Evolutionary conservation across 2,329 filamentous ascomycete species (phyloP).

Genomic region (Chaetomium sp.): DNA sequence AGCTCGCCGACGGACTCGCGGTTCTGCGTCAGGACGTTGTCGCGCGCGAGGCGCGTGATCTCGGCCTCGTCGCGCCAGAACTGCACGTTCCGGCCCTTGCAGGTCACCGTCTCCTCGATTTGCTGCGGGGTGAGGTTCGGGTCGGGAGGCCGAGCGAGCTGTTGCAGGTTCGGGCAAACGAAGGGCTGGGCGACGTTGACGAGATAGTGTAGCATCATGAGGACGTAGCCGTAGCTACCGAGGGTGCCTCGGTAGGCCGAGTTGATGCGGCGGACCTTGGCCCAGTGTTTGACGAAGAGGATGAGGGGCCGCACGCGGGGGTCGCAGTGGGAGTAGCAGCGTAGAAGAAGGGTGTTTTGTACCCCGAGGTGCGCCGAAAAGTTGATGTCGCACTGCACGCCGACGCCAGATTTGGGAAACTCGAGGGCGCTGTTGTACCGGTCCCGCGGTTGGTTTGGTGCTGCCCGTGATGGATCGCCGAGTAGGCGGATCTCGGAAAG

Average conservation of each 20-base stretch:
- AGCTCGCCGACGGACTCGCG: constrained; percentile 69
- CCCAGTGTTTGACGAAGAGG: constrained; percentile 89
- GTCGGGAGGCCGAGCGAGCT: constrained; percentile 50
- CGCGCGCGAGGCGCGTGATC: constrained; percentile 62
- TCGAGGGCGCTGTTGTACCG: constrained; percentile 65
- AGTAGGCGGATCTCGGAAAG: constrained; percentile 50
- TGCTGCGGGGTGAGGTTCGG: constrained; percentile 44
- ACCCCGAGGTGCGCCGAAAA: constrained; percentile 82
- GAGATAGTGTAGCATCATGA: constrained; percentile 91
- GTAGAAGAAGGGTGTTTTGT: constrained; percentile 79
- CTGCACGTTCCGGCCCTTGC: constrained; percentile 68
- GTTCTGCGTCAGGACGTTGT: constrained; percentile 67
- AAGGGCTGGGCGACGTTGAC: constrained; percentile 80
- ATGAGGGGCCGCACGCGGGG: constrained; percentile 75
- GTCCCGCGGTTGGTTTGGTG: constrained; percentile 55
- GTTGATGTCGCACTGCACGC: constrained; percentile 91
- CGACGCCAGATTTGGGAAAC: constrained; percentile 73
- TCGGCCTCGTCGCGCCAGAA: constrained; percentile 78
- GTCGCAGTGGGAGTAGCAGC: constrained; percentile 81
- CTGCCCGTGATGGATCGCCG: constrained; percentile 53
- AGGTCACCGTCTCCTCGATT: constrained; percentile 47
- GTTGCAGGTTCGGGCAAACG: constrained; percentile 81
- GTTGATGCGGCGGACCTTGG: constrained; percentile 82
- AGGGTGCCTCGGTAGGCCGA: constrained; percentile 83
- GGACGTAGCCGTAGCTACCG: constrained; percentile 85